These are phyloP conservation scores for Puccinia horiana DNA, from an alignment of 1,284 basidiomycete genomes.

Conservation along the genomic window DNA sequence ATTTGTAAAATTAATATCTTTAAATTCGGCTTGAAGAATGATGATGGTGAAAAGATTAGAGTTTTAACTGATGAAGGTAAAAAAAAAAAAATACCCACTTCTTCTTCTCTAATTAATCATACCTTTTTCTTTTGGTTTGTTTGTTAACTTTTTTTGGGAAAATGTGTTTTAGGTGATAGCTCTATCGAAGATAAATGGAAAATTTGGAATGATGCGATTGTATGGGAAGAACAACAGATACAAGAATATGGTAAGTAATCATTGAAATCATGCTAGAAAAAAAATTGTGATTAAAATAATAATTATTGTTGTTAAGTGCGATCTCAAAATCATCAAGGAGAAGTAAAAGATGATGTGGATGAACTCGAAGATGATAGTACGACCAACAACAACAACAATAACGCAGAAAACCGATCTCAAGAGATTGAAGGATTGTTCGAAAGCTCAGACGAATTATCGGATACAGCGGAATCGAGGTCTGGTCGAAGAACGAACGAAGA, in stretches of 20 bases:
- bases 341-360: neutral
- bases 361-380: neutral
- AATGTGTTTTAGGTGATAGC: constrained; percentile 1
- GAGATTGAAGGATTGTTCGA: neutral
- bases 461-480: neutral
- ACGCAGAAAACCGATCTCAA: too few relatives aligned
- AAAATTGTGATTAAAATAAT: too few relatives aligned
- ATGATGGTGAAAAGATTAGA: neutral
- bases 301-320: neutral
- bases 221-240: constrained; percentile 7
- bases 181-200: constrained; percentile 5
- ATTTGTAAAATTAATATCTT: constrained; percentile 7
- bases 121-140: neutral
- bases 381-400: neutral
- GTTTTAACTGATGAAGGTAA: constrained; percentile 12
- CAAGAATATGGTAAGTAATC: neutral
- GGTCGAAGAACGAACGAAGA: too few relatives aligned
- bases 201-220: neutral
- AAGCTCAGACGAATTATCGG: neutral
- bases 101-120: too few relatives aligned
- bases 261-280: neutral
- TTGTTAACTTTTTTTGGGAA: neutral
- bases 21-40: neutral
- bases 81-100: neutral
- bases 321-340: neutral